Base-by-base conservation (phyloP, 169 alveolate species). In the Neospora caninum region DNA sequence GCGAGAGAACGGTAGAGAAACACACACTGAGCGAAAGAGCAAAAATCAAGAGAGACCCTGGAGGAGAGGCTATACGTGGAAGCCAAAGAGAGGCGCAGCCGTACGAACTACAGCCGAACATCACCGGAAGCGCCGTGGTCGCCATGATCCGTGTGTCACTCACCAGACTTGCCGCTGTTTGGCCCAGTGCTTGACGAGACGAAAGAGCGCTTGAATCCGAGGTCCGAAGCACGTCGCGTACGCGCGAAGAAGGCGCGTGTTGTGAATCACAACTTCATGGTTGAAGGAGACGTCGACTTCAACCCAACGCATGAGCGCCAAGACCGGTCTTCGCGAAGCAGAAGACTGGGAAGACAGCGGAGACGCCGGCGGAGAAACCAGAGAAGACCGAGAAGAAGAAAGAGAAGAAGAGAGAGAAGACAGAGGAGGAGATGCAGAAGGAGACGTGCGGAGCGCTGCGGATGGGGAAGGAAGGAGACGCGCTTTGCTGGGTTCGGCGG, bases 251-350 rank as follows among this genome's bases (percentile, higher is more conserved):
- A 89, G 69, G 31, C 93, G 42, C 45, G 93, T 58, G 49, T 89
- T 89, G 88, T 89, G 93, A 36, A 89, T 42, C 20, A 45, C 64
- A 64, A 73, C 93, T 43, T 42, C 78, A 78, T 89, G 70, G 36
- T 73, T 89, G 88, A 89, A 89, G 4, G 93, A 43, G 45, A 89
- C 49, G 36, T 89, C 93, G 88, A 73, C 80, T n/a, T 89, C 88
- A 7, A 73, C 93, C 49, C 53, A 89, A 22, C 43, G 42, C 73
- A 89, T 20, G 0, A 89, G 93, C 39, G 93, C 88, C 69, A 39
- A 34, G 16, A 18, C 70, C 38, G 58, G 41, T 42, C 70, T 84
- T 42, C 91, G 0, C 42, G 86, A 78, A 78, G 86, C 9, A 78
- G 86, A 78, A 36, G 45, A 16, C 10, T 18, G 27, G 4, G 86